Conservation (phyloP, 805 yeast species). For the Myxozyma neotropica region DNA sequence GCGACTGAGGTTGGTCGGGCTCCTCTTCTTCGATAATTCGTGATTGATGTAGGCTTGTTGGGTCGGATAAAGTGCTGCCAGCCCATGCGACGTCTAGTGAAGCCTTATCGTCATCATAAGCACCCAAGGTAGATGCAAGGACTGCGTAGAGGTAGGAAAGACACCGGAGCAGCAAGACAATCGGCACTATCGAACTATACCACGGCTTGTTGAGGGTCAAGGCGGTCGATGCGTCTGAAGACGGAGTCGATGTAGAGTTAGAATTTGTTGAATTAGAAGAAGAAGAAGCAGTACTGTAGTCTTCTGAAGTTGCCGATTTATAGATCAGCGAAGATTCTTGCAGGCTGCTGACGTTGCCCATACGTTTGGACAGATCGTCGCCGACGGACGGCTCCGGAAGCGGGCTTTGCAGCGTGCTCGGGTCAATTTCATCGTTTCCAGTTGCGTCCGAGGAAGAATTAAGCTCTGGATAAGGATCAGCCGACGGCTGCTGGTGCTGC, state of each 20-base stretch:
- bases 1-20: not conserved
- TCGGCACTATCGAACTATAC: conserved; percentile 14
- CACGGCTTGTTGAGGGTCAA: not conserved
- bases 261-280: not conserved
- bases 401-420: conserved; percentile 4
- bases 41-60: not conserved
- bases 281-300: too few relatives aligned
- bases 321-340: not conserved
- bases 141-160: conserved; percentile 2
- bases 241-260: not conserved
- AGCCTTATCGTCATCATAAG: conserved; percentile 12
- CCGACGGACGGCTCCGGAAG: not conserved
- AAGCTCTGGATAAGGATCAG: not conserved
- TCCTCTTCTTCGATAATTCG: conserved; percentile 20
- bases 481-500: too few relatives aligned
- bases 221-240: not conserved
- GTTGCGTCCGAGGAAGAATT: not conserved
- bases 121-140: conserved; percentile 20
- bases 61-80: not conserved
- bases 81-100: not conserved
- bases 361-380: not conserved
- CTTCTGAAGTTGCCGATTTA: not conserved
- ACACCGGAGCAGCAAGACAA: conserved; percentile 4
- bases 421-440: not conserved
- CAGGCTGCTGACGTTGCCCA: not conserved